These are phyloP conservation scores for Haplosporangium gracile DNA, from an alignment of 192 early-diverging fungal genomes.

Conservation along the genomic window DNA sequence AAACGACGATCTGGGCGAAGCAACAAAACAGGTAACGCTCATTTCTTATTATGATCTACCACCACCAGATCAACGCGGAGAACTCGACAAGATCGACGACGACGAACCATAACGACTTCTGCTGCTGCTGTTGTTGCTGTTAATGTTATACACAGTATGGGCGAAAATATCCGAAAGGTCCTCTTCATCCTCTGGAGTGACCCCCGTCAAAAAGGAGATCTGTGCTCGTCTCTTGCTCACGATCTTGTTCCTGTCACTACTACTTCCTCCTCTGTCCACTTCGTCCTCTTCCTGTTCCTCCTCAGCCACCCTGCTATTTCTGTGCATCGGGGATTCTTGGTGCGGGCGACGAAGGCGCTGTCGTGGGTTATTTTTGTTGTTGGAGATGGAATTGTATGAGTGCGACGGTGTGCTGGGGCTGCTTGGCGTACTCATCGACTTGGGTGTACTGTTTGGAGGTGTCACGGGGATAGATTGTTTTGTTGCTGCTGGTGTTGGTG, in stretches of 20 bases:
- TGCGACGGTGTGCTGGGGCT: background rate
- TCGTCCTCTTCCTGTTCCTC: background rate
- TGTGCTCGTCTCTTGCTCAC: conserved; percentile 10
- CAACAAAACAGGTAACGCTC: background rate
- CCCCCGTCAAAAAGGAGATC: conserved; percentile 33
- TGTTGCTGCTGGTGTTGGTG: background rate
- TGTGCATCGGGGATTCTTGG: conserved; percentile 12
- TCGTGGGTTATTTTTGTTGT: background rate
- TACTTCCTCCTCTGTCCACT: background rate
- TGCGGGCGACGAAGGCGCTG: conserved; percentile 1
- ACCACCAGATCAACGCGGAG: conserved; percentile 20
- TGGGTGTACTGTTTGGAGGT: background rate
- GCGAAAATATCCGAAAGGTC: conserved; percentile 11
- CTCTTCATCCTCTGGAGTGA: conserved; percentile 9
- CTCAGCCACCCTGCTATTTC: background rate
- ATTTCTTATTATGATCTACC: background rate
- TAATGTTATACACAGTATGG: background rate
- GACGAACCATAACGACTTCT: background rate
- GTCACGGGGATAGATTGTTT: background rate
- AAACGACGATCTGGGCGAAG: conserved; percentile 1
- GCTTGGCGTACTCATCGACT: background rate
- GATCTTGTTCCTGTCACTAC: background rate
- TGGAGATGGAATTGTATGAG: background rate
- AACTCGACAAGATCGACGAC: conserved; percentile 12
- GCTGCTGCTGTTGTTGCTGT: background rate